Percentiles rank a stretch among this genome's conserved stretches.
phyloP scores from a whole-genome alignment of 2,329 filamentous ascomycete genomes.

The Aphanocladium album region DNA sequence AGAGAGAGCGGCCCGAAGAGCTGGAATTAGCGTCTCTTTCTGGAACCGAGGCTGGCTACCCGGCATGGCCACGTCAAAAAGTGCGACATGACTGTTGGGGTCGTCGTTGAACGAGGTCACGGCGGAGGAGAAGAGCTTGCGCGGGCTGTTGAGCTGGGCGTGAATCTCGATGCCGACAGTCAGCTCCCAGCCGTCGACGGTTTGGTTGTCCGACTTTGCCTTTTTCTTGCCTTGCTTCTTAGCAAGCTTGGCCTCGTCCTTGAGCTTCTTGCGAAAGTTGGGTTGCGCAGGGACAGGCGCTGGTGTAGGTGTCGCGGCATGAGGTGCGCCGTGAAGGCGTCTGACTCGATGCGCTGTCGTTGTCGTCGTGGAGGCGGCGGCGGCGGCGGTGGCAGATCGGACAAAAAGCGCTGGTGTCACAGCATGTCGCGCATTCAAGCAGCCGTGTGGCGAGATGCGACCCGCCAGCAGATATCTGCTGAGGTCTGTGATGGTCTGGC shows the following conservation, averaged over 20 bases:
- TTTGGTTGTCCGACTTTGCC: constrained; percentile 42
- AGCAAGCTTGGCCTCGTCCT: constrained; percentile 64
- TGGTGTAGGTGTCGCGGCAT: constrained; percentile 20
- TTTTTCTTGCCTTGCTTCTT: constrained; percentile 57
- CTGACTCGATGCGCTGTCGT: constrained; percentile 18
- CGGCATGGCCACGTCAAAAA: constrained; percentile 85
- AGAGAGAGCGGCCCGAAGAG: constrained; percentile 82
- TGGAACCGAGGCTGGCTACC: constrained; percentile 88
- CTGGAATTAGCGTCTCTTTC: constrained; percentile 74
- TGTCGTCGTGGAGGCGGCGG: not conserved
- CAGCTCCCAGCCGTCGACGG: constrained; percentile 73
- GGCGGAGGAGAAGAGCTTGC: constrained; percentile 83
- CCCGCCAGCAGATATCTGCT: constrained; percentile 46
- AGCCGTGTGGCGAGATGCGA: constrained; percentile 37
- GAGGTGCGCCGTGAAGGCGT: constrained; percentile 28
- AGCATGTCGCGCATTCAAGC: constrained; percentile 25
- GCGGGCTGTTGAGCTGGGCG: constrained; percentile 83
- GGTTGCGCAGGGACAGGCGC: constrained; percentile 24
- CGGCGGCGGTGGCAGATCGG: constrained; percentile 13
- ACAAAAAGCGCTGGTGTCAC: constrained; percentile 16
- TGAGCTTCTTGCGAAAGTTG: constrained; percentile 66
- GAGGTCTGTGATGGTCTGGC: constrained; percentile 38
- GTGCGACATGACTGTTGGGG: constrained; percentile 81
- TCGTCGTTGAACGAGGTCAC: constrained; percentile 58
- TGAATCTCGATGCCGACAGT: constrained; percentile 97